Base-by-base conservation (phyloP, 2,329 filamentous ascomycete genomes). In the Aspergillus pseudotamarii region DNA sequence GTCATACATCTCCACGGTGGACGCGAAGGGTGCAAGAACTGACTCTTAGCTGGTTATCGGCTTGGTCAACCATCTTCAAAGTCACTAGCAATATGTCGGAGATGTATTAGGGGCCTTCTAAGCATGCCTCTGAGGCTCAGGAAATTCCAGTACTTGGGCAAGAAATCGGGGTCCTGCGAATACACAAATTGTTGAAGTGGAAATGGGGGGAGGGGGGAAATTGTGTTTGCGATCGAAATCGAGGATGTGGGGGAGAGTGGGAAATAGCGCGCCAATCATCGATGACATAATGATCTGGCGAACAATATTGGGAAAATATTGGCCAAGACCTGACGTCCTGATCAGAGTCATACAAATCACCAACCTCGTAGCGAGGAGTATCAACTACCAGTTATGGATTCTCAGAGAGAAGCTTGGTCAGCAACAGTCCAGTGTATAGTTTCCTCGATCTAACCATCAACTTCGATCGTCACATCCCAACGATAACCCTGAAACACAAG, bases 51-150 rank as follows among this genome's bases (percentile, higher is more conserved):
- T 57, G 46, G 57, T n/a, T 53, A 21, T 64, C 65, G 56, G 58
- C 61, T 32, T 43, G 58, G 28, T 72, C 69, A 71, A 60, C 70
- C 70, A 72, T 72, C 61, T 65, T 70, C 64, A 57, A 66, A 68
- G 53, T 68, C 66, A 58, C 66, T 65, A 36, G 63, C 57, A 43
- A 50, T 67, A 58, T 62, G 64, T 53, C 64, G 61, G 41, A 65
- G 45, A 55, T 58, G 53, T 51, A 53, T 58, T 57, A 30, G 46
- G 43, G 57, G n/a, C 61, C 62, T 67, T 45, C 45, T 66, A 59
- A 57, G 66, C 68, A 70, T 70, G 55, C 64, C 68, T 69, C 45
- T 67, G 30, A 36, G 32, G 57, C 23, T 51, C 21, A 11, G 23
- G 19, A 32, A 16, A 12, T 11, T 28, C 16, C 8, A 26, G 21